Evolutionary conservation across 306 rosid species (phyloP), one percentile per base, ranked within the genome.

Genomic region (Prunus mira): DNA sequence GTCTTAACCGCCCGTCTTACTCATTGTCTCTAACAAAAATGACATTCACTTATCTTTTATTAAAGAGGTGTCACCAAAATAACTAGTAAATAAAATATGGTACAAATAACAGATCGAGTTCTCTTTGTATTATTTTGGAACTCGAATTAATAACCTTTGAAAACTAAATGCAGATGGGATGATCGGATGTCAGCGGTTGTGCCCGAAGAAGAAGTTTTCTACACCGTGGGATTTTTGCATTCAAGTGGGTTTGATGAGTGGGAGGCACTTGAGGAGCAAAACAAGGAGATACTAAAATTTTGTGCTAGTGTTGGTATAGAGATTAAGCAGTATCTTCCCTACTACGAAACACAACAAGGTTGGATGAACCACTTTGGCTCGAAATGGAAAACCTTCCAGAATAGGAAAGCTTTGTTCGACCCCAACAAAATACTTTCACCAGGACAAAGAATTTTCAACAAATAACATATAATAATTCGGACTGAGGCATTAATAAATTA

Each of bases 361-460:
- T 94, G 98, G 98, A 65, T 46, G 58, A 85, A 77, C 7, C 98
- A 94, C 82, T 94, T 91, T 81, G 95, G 98, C 43, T 6, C 66
- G 2, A 91, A 90, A 78, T 94, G 98, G 98, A 72, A 25, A 62
- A 84, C 32, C 13, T 89, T 94, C 80, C 80, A 67, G 64, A 83
- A 90, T 57, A 84, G 80, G 43, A 94, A 94, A 85, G 22, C 60
- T 25, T 41, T 78, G 72, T 94, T 94, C 76, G 98, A 94, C 84
- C 98, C 98, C 12, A 91, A 84, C 71, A 89, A 82, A 86, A 89
- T 90, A 69, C 81, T 94, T 54, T 94, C 98, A n/a, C 96, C 97
- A 7, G 97, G 97, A 17, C 98, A 94, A 54, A 87, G 82, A 74
- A 91, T 94, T 73, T 94, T 94, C 74, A 47, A 75, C 50, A 17